A percentile compares a stretch with the other conserved stretches of the same genome.
phyloP scores from a whole-genome alignment of 331 rosid species.

The Ulmus americana region DNA sequence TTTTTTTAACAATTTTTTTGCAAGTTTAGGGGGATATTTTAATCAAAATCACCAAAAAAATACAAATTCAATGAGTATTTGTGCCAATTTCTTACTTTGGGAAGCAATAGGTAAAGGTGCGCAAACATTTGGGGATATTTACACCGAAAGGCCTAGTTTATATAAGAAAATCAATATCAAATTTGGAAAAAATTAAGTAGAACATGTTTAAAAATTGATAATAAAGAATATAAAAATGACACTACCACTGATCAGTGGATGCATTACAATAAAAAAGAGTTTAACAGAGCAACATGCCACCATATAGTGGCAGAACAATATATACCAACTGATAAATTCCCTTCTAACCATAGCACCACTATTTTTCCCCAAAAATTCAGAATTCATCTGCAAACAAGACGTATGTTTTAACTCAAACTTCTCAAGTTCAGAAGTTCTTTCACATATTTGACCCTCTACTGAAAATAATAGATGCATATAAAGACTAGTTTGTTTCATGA shows the following conservation, averaged over 20 bases:
- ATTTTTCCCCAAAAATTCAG: background rate
- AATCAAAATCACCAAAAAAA: too few relatives aligned
- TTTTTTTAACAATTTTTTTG: too few relatives aligned
- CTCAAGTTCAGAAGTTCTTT: conserved; percentile 1
- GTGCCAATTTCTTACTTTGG: too few relatives aligned
- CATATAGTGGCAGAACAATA: background rate
- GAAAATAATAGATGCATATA: background rate
- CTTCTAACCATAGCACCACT: background rate
- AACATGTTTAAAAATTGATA: background rate
- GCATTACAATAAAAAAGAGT: conserved; percentile 27
- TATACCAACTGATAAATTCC: background rate
- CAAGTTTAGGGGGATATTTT: too few relatives aligned
- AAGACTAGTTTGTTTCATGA: background rate
- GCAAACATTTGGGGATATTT: too few relatives aligned
- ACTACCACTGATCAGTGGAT: conserved; percentile 35
- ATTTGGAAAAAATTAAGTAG: too few relatives aligned
- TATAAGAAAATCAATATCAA: too few relatives aligned
- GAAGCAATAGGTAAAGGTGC: too few relatives aligned
- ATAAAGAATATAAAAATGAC: conserved; percentile 10
- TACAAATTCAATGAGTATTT: too few relatives aligned
- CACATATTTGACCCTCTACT: background rate
- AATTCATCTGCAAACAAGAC: conserved; percentile 11
- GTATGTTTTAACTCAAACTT: conserved; percentile 1
- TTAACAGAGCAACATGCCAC: conserved; percentile 13
- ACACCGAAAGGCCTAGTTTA: too few relatives aligned